phyloP scores from a whole-genome alignment of 1,139 yeast species.

The Suhomyces choctaworum region DNA sequence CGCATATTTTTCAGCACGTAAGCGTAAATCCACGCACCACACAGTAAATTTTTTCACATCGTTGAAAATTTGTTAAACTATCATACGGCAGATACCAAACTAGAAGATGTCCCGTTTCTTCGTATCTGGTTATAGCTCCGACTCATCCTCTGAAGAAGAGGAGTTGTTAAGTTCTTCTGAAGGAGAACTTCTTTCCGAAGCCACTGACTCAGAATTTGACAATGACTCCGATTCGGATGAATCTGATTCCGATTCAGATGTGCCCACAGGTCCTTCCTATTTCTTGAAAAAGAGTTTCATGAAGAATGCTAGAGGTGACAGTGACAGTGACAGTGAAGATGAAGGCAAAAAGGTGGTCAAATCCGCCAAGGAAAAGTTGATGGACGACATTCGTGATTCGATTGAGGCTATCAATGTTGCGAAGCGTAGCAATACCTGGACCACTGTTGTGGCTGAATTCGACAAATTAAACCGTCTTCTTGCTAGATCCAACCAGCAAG shows the following conservation, averaged over 20 bases:
- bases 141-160: constrained; percentile 76
- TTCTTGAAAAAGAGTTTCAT: constrained; percentile 56
- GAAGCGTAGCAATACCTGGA: constrained; percentile 79
- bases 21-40: constrained; percentile 11
- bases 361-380: constrained; percentile 87
- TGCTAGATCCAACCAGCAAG: constrained; percentile 73
- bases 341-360: constrained; percentile 83
- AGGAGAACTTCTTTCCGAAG: constrained; percentile 46
- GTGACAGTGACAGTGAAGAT: constrained; percentile 58
- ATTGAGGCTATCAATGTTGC: constrained; percentile 71
- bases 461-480: constrained; percentile 72
- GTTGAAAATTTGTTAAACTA: constrained; percentile 19
- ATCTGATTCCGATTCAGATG: constrained; percentile 41
- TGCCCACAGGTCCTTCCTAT: constrained; percentile 55
- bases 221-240: constrained; percentile 43
- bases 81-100: constrained; percentile 6
- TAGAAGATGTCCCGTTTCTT: constrained; percentile 71
- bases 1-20: constrained; percentile 9
- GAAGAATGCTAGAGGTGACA: constrained; percentile 52
- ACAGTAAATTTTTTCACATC: constrained; percentile 17
- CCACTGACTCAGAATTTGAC: constrained; percentile 38
- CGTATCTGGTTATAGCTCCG: constrained; percentile 61
- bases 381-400: constrained; percentile 78
- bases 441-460: constrained; percentile 69
- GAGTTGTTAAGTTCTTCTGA: constrained; percentile 71